Evolutionary conservation across 768 basidiomycete species (phyloP), one percentile per base, ranked within the genome.

Genomic region (Mycena vulgaris): DNA sequence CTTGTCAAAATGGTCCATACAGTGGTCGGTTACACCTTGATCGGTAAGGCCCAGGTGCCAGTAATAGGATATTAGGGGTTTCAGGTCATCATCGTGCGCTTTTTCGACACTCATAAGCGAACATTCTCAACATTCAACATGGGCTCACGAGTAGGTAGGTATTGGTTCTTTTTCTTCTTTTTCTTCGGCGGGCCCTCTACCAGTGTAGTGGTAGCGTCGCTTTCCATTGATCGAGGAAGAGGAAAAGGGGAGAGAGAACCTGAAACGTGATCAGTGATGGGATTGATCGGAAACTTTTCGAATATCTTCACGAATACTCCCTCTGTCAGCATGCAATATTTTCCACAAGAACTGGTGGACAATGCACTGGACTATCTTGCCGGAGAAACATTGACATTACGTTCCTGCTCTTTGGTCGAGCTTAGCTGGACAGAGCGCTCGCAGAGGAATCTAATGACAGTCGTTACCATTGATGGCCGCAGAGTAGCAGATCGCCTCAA

Each of bases 121-220:
- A 30, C 11, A 55, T 14, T 14, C 14, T 4, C 3, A 21, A 13
- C 16, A 55, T 55, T 21, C n/a, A n/a, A n/a, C n/a, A n/a, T n/a
- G n/a, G n/a, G 33, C 52, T 55, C 16, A 55, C 52, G 52, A 16
- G 52, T n/a, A 21, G 52, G 52, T 33, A 55, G 21, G 21, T 55
- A 30, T n/a, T 55, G 52, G 30, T 55, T 55, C 10, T 33, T 55
- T 30, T 33, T 55, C 30, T n/a, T 45, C 35, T 37, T 6, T 37
- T 37, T 7, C 35, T 45, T 55, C 52, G 11, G n/a, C 7, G 10
- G 48, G 23, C 19, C 7, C n/a, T 9, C 11, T 27, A 28, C 48
- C 11, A 28, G 5, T 11, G 16, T 49, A 17, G 27, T 25, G n/a
- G 48, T 49, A n/a, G n/a, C n/a, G 42, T 21, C 19, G 42, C 19